Evolutionary conservation across 1,139 yeast species (phyloP).

Genomic region (Sugiyamaella pinicola): DNA sequence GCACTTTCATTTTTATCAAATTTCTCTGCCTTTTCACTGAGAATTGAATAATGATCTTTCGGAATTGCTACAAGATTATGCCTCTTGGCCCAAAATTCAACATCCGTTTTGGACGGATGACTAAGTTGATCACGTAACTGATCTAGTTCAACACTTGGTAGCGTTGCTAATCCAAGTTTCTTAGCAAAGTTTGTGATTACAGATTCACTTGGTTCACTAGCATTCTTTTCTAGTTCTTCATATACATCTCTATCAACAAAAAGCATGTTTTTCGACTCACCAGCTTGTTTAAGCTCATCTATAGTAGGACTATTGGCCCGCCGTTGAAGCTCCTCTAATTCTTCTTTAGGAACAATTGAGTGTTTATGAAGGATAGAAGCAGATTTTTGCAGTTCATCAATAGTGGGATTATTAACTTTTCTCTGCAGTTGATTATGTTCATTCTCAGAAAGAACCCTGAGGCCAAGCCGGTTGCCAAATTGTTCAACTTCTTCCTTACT

Average conservation of each 20-base stretch:
- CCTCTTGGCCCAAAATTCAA: conserved; percentile 52
- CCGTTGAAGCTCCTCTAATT: conserved; percentile 33
- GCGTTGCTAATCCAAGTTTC: conserved; percentile 37
- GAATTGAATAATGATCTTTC: conserved; percentile 47
- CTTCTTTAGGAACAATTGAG: conserved; percentile 37
- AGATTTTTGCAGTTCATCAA: conserved; percentile 29
- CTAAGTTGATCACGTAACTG: conserved; percentile 27
- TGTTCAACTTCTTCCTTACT: conserved; percentile 28
- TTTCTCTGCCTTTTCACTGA: conserved; percentile 28
- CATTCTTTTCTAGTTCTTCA: conserved; percentile 34
- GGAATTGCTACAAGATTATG: conserved; percentile 54
- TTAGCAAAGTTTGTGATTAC: conserved; percentile 37
- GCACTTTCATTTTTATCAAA: conserved; percentile 25
- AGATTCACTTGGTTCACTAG: conserved; percentile 35
- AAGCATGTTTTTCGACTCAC: conserved; percentile 30
- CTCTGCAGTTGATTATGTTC: conserved; percentile 29
- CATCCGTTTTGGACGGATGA: conserved; percentile 40
- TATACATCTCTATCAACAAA: conserved; percentile 31
- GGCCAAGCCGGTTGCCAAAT: conserved; percentile 35
- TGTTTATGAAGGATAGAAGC: conserved; percentile 32
- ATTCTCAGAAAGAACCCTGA: conserved; percentile 28
- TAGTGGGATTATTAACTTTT: conserved; percentile 34
- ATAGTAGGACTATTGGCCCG: conserved; percentile 32
- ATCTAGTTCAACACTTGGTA: conserved; percentile 29
- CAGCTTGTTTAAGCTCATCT: conserved; percentile 34